Evolutionary conservation across 768 basidiomycete species (phyloP), one percentile per base, ranked within the genome.

Genomic region (Pleurotus eryngii): DNA sequence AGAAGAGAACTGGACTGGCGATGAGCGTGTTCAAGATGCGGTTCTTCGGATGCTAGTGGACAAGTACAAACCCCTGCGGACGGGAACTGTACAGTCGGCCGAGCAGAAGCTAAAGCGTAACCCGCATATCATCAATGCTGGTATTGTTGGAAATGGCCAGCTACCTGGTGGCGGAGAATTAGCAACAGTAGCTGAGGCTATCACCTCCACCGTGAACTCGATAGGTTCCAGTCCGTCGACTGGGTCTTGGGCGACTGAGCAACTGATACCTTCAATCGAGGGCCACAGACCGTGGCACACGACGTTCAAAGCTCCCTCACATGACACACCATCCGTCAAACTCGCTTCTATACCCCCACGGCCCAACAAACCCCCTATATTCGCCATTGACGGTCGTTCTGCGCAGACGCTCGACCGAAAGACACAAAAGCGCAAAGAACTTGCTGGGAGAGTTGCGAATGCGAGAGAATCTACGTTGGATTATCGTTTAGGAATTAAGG

Each of bases 21-120:
- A 93, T 9, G 92, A 93, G 68, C 75, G 78, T 8, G 75, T 82
- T 1, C 74, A 83, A 54, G 85, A 90, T 70, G 80, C 85, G 0
- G 85, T 94, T 0, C 74, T 92, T 15, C 81, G 91, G 18, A 94
- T 95, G 90, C 78, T 94, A 4, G 79, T 92, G 35, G 92, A 94
- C 74, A 89, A 90, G 67, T 86, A 93, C 74, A 92, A 89, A 69
- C 90, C 92, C 1, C 70, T 92, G 35, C 79, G 89, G n/a, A 79
- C 75, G 7, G 85, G 83, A 7, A 67, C 72, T 9, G 78, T 89
- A 43, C 70, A 75, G 59, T 76, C 80, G 1, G 87, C 88, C 5
- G 88, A 91, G 50, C 75, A 89, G 66, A 89, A 85, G 67, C 62
- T 90, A 51, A 85, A 79, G 67, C 70, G 76, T 45, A 68, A 73